Percentiles rank a stretch among this genome's conserved stretches.
phyloP scores from a whole-genome alignment of 1,139 yeast genomes.

The Suhomyces taliae region DNA sequence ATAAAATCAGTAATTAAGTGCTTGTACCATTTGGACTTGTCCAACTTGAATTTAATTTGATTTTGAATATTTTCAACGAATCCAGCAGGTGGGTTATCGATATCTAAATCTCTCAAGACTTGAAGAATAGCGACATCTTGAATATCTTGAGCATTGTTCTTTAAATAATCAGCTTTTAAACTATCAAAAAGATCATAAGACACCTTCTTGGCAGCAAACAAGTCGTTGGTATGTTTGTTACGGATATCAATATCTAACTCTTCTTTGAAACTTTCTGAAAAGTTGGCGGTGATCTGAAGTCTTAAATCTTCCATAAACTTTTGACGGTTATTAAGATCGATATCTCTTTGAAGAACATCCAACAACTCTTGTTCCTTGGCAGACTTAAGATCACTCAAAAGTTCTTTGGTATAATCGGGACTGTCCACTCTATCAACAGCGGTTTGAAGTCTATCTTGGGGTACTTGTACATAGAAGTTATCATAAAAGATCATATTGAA shows the following conservation, averaged over 20 bases:
- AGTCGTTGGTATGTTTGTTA: slow-evolving; percentile 21
- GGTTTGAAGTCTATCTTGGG: slow-evolving; percentile 3
- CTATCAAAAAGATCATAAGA: slow-evolving; percentile 23
- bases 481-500: slow-evolving; percentile 12
- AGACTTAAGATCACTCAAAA: slow-evolving; percentile 15
- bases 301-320: slow-evolving; percentile 16
- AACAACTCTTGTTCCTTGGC: slow-evolving; percentile 20
- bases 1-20: slow-evolving; percentile 13
- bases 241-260: slow-evolving; percentile 18
- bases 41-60: slow-evolving; percentile 14
- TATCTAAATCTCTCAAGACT: slow-evolving; percentile 16
- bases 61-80: slow-evolving; percentile 16
- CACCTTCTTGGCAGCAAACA: slow-evolving; percentile 19
- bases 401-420: slow-evolving; percentile 10
- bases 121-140: slow-evolving; percentile 20
- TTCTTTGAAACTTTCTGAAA: slow-evolving; percentile 16
- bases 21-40: slow-evolving; percentile 23
- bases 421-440: slow-evolving; percentile 11
- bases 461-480: slow-evolving; percentile 1
- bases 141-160: slow-evolving; percentile 17
- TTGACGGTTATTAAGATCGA: slow-evolving; percentile 14
- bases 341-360: slow-evolving; percentile 15
- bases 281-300: slow-evolving; percentile 12
- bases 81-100: slow-evolving; percentile 9
- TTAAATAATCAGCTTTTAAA: slow-evolving; percentile 22